Evolutionary conservation across 495 filamentous ascomycete species (phyloP), one percentile per base, ranked within the genome.

Genomic region (Schizothecium vesticola): DNA sequence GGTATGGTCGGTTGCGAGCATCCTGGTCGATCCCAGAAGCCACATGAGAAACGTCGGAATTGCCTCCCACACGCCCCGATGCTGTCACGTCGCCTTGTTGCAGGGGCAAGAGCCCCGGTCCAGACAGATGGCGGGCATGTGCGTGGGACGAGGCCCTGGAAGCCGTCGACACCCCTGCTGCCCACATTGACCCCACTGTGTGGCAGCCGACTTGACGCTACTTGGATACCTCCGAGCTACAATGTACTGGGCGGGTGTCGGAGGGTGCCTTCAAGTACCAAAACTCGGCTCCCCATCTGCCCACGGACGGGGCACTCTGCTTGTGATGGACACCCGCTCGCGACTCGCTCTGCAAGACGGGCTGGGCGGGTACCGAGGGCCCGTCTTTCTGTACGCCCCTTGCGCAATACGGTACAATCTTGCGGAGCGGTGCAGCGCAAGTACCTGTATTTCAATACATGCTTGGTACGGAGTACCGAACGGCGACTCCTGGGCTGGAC

Each of bases 41-140:
- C 65, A 60, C 59, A 58, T 60, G 56, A 66, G 65, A 66, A 66
- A 66, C 64, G 63, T 69, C 70, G 70, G 70, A 68, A 68, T 61
- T 61, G 56, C 51, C 66, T 67, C 62, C 51, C 64, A 69, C 56
- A 29, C 63, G 24, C 24, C 69, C 65, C 56, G 43, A n/a, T 33
- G 22, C 65, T 29, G 26, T 58, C 28, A 36, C 57, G 56, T 66
- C 64, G 56, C 64, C 33, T 60, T 55, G 60, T 51, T 67, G 69
- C 69, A 71, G 61, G 69, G 69, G 64, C 21, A 33, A 28, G 51
- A n/a, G 56, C 65, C 65, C 65, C 61, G 56, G 69, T 71, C 64
- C n/a, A 65, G 36, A 63, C 22, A 67, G 70, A 72, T 72, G 70
- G 70, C 64, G 70, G 58, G 51, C 70, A 72, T 69, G 67, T 36